These are phyloP conservation scores for Massariosphaeria phaeospora DNA, from an alignment of 495 filamentous ascomycete genomes.

Conservation along the genomic window DNA sequence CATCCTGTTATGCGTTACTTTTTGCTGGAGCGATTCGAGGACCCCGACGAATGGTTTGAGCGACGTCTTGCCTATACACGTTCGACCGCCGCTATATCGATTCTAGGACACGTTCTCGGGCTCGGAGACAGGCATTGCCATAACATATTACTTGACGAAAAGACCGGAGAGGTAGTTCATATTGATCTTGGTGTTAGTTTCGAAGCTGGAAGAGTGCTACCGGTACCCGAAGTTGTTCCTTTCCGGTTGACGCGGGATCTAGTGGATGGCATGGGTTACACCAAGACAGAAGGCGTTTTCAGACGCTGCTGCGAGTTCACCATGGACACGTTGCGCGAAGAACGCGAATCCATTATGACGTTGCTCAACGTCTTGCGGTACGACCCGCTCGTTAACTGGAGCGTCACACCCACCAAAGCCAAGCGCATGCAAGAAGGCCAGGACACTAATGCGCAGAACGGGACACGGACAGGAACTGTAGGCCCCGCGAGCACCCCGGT, in stretches of 20 bases:
- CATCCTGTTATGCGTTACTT: constrained; percentile 95
- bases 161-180: constrained; percentile 89
- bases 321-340: constrained; percentile 83
- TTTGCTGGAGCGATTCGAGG: constrained; percentile 90
- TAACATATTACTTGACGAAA: constrained; percentile 88
- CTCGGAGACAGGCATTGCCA: constrained; percentile 95
- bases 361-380: constrained; percentile 93
- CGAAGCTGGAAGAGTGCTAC: constrained; percentile 87
- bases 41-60: constrained; percentile 93
- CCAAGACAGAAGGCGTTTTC: constrained; percentile 91
- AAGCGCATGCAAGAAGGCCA: constrained; percentile 66
- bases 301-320: constrained; percentile 96
- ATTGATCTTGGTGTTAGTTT: constrained; percentile 97
- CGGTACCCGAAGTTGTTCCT: constrained; percentile 89
- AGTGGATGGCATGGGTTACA: constrained; percentile 95
- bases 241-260: constrained; percentile 94
- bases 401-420: constrained; percentile 81
- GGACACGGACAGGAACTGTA: constrained; percentile 24
- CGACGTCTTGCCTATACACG: constrained; percentile 83
- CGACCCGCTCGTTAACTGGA: constrained; percentile 94
- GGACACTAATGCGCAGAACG: constrained; percentile 48
- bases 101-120: constrained; percentile 87
- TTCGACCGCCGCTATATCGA: constrained; percentile 89
- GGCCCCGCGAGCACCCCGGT: constrained; percentile 20
- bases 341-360: constrained; percentile 93